These are phyloP conservation scores for Yamadazyma oceani DNA, from an alignment of 1,139 yeast species.

Conservation along the genomic window DNA sequence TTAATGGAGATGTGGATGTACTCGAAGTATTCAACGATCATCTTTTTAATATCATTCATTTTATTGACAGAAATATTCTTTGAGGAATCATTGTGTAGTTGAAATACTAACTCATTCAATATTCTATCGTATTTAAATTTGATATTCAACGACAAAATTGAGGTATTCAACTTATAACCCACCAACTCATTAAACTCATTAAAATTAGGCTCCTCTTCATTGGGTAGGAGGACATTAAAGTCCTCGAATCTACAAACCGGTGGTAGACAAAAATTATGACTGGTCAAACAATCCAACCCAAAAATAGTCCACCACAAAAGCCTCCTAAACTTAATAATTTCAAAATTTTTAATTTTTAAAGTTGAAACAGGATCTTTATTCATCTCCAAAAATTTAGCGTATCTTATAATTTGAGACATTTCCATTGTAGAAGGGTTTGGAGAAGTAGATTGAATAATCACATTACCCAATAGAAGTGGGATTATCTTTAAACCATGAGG, in stretches of 20 bases:
- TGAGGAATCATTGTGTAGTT: slow-evolving; percentile 41
- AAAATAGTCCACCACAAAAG: slow-evolving; percentile 67
- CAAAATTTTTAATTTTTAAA: slow-evolving; percentile 48
- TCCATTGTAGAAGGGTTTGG: slow-evolving; percentile 57
- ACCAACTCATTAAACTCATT: slow-evolving; percentile 23
- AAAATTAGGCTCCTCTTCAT: slow-evolving; percentile 42
- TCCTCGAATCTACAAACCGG: slow-evolving; percentile 57
- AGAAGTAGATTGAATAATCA: slow-evolving; percentile 53
- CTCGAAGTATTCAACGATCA: slow-evolving; percentile 50
- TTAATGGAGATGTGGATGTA: slow-evolving; percentile 48
- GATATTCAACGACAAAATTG: slow-evolving; percentile 48
- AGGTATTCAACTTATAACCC: slow-evolving; percentile 32
- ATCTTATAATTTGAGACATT: slow-evolving; percentile 49
- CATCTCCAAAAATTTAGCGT: slow-evolving; percentile 55
- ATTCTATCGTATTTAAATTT: slow-evolving; percentile 54
- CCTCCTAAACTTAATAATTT: slow-evolving; percentile 52
- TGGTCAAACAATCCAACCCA: slow-evolving; percentile 57
- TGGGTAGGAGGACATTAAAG: slow-evolving; percentile 57
- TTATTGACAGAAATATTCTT: slow-evolving; percentile 37
- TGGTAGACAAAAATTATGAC: slow-evolving; percentile 56
- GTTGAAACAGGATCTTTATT: slow-evolving; percentile 59
- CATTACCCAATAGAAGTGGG: slow-evolving; percentile 49
- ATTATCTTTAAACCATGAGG: slow-evolving; percentile 53
- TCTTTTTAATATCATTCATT: slow-evolving; percentile 43
- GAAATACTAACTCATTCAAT: slow-evolving; percentile 50